These are phyloP conservation scores for Asterella californica DNA, from an alignment of 225 moss, liverwort and hornwort species.

Conservation along the genomic window DNA sequence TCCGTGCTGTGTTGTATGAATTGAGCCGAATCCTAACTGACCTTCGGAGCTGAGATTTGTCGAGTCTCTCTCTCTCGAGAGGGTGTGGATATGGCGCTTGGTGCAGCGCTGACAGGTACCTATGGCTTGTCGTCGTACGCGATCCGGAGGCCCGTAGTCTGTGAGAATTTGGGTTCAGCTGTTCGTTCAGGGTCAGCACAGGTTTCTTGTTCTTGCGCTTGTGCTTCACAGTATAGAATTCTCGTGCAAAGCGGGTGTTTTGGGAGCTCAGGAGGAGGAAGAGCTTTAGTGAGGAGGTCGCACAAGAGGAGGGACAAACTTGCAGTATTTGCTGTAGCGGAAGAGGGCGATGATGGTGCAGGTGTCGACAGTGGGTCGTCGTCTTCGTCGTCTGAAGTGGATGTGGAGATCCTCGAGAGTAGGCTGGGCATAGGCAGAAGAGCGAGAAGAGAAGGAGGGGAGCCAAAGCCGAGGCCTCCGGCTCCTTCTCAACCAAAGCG, in stretches of 20 bases:
- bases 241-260: neutral
- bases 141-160: neutral
- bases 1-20: too few relatives aligned
- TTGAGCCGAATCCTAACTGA: too few relatives aligned
- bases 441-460: slow-evolving; percentile 48
- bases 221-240: neutral
- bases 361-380: neutral
- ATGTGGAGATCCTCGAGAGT: slow-evolving; percentile 73
- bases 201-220: slow-evolving; percentile 5
- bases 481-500: neutral
- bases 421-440: slow-evolving; percentile 77
- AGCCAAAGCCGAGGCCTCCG: slow-evolving; percentile 33
- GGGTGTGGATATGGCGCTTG: neutral
- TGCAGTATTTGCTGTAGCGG: slow-evolving; percentile 27
- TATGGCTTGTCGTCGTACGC: neutral
- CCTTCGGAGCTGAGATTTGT: too few relatives aligned
- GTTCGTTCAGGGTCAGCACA: neutral
- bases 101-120: neutral
- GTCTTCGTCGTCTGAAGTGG: slow-evolving; percentile 35
- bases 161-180: neutral
- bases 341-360: slow-evolving; percentile 31
- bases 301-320: neutral
- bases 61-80: neutral
- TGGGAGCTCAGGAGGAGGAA: neutral
- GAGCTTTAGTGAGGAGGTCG: neutral